phyloP scores from a whole-genome alignment of 225 moss, liverwort and hornwort species.

The Sphagnum contortum region DNA sequence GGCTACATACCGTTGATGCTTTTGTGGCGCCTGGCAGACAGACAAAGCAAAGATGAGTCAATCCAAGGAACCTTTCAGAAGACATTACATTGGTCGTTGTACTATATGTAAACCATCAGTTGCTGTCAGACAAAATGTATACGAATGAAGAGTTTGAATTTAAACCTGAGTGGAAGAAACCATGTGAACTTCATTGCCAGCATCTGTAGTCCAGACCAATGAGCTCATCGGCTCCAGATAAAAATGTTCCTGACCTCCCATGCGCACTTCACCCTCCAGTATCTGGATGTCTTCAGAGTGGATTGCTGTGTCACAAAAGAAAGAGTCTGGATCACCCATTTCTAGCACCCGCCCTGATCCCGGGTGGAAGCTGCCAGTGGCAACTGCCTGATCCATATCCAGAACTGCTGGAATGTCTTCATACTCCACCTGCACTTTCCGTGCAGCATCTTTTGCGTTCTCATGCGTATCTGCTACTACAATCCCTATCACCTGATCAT shows the following conservation, averaged over 20 bases:
- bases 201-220: conserved; percentile 74
- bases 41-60: background rate
- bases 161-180: conserved; percentile 77
- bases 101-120: too few species aligned
- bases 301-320: conserved; percentile 41
- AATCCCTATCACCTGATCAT: conserved; percentile 51
- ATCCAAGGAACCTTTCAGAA: background rate
- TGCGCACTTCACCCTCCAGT: conserved; percentile 66
- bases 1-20: conserved; percentile 79
- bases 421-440: conserved; percentile 62
- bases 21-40: conserved; percentile 59
- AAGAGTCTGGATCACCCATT: conserved; percentile 57
- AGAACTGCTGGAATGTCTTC: conserved; percentile 68
- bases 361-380: conserved; percentile 42
- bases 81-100: too few species aligned
- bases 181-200: conserved; percentile 84
- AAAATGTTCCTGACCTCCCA: conserved; percentile 98
- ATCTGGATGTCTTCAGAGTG: conserved; percentile 29
- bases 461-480: conserved; percentile 79
- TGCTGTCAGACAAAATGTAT: too few species aligned
- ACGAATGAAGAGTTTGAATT: background rate
- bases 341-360: conserved; percentile 50
- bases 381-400: conserved; percentile 64
- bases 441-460: conserved; percentile 85
- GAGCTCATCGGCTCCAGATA: conserved; percentile 84